phyloP scores from a whole-genome alignment of 108 stramenopile species.

The Chaetoceros tenuissimus region DNA sequence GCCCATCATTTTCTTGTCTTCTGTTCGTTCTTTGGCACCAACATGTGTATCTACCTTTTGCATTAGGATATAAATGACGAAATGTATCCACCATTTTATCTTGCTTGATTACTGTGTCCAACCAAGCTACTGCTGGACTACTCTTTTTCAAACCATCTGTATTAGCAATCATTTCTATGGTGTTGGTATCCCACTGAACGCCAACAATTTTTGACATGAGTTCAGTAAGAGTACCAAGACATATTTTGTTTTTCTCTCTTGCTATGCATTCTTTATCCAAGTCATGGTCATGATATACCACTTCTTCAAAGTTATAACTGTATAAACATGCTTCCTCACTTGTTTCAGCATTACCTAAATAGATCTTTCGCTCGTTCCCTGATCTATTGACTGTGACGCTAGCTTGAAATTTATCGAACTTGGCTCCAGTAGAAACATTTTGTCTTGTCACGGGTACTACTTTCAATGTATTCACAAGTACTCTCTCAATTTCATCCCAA shows the following conservation, averaged over 20 bases:
- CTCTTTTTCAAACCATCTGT: conserved; percentile 29
- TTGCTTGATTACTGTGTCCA: conserved; percentile 44
- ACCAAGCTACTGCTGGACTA: conserved; percentile 53
- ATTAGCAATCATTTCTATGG: conserved; percentile 37
- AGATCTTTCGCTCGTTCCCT: conserved; percentile 28
- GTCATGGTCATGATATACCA: conserved; percentile 32
- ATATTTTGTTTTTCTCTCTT: conserved; percentile 41
- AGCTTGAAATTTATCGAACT: conserved; percentile 59
- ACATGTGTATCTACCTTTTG: conserved; percentile 79
- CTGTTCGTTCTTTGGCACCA: conserved; percentile 84
- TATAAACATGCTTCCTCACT: conserved; percentile 38
- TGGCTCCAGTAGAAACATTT: conserved; percentile 61
- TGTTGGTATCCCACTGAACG: conserved; percentile 51
- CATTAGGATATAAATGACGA: conserved; percentile 71
- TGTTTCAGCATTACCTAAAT: conserved; percentile 54
- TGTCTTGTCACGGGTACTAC: conserved; percentile 51
- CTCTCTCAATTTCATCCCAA: conserved; percentile 47
- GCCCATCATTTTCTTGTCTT: conserved; percentile 78
- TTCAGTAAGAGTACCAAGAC: conserved; percentile 48
- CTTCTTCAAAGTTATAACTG: conserved; percentile 38
- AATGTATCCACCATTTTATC: conserved; percentile 86
- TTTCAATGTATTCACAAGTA: conserved; percentile 38
- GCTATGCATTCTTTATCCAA: conserved; percentile 18
- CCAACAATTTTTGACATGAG: conserved; percentile 63
- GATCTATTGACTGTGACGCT: conserved; percentile 24